Conservation (phyloP, 495 filamentous ascomycete genomes). For the Hypomontagnella submonticulosa region DNA sequence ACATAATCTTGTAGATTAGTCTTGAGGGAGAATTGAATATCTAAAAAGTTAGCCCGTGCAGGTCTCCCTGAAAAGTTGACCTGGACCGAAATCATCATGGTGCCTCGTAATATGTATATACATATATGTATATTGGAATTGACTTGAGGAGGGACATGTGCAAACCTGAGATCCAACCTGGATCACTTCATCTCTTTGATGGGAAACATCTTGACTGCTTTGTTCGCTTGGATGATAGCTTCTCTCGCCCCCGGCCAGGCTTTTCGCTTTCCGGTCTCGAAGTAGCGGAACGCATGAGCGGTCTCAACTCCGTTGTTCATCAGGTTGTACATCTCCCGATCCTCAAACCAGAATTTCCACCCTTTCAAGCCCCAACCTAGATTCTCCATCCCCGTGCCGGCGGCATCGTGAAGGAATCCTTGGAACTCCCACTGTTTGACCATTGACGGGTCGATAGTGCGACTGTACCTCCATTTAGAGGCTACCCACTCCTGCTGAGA, state of each 20-base stretch:
- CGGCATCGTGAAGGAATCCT: slow-evolving; percentile 50
- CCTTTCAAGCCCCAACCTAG: slow-evolving; percentile 52
- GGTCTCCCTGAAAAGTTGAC: too few relatives aligned
- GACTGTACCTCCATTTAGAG: slow-evolving; percentile 28
- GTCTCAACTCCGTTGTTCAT: slow-evolving; percentile 52
- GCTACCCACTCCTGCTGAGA: slow-evolving; percentile 50
- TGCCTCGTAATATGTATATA: too few relatives aligned
- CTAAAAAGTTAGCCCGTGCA: too few relatives aligned
- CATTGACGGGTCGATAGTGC: slow-evolving; percentile 28
- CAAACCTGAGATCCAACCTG: background rate
- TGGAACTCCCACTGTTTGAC: slow-evolving; percentile 51
- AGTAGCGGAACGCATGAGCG: slow-evolving; percentile 50
- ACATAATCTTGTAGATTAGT: background rate
- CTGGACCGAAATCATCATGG: too few relatives aligned
- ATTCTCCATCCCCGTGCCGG: slow-evolving; percentile 55
- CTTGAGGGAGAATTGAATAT: slow-evolving; percentile 1
- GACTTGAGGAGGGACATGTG: background rate
- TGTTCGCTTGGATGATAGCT: slow-evolving; percentile 48
- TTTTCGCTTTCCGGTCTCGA: slow-evolving; percentile 50
- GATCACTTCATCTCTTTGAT: slow-evolving; percentile 32
- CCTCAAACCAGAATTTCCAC: slow-evolving; percentile 52
- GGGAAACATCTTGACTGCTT: slow-evolving; percentile 44
- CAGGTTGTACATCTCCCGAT: slow-evolving; percentile 49
- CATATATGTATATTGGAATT: background rate
- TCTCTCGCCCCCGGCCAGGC: slow-evolving; percentile 46